A percentile compares a stretch with the other conserved stretches of the same genome.
Evolutionary conservation across 371 early-diverging fungal species (phyloP).

Genomic region (Mucor mucedo): DNA sequence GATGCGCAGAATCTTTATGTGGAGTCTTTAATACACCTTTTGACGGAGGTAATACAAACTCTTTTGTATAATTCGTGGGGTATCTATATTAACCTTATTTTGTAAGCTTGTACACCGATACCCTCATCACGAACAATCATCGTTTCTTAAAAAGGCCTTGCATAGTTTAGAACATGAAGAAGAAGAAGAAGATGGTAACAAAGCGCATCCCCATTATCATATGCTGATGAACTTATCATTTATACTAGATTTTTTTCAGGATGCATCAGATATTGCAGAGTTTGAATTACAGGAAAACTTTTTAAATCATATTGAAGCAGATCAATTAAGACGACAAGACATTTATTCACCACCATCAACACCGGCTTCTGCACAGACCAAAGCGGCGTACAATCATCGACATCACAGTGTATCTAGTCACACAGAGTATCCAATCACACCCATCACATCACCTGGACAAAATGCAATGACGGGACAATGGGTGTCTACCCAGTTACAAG

Average conservation of each 20-base stretch:
- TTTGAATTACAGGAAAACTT: constrained; percentile 28
- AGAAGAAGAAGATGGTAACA: constrained; percentile 7
- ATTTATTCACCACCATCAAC: constrained; percentile 10
- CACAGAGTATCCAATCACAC: constrained; percentile 35
- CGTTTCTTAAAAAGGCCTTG: constrained; percentile 28
- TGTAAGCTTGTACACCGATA: constrained; percentile 29
- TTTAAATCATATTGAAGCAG: constrained; percentile 27
- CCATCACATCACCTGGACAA: constrained; percentile 28
- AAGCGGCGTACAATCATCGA: neutral
- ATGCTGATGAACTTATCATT: neutral
- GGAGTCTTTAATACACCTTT: constrained; percentile 28
- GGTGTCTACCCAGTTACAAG: constrained; percentile 21
- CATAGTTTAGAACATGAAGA: constrained; percentile 16
- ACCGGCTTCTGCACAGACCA: neutral
- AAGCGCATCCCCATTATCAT: too few species aligned
- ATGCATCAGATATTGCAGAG: constrained; percentile 26
- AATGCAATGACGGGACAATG: constrained; percentile 21
- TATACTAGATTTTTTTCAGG: constrained; percentile 24
- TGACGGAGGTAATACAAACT: constrained; percentile 22
- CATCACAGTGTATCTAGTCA: constrained; percentile 14
- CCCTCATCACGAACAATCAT: constrained; percentile 28
- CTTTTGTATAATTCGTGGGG: neutral
- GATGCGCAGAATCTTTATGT: constrained; percentile 36
- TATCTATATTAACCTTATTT: neutral
- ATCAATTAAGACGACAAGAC: constrained; percentile 20